phyloP scores from a whole-genome alignment of 345 rosid genomes.

The Rhodamnia rubescens region DNA sequence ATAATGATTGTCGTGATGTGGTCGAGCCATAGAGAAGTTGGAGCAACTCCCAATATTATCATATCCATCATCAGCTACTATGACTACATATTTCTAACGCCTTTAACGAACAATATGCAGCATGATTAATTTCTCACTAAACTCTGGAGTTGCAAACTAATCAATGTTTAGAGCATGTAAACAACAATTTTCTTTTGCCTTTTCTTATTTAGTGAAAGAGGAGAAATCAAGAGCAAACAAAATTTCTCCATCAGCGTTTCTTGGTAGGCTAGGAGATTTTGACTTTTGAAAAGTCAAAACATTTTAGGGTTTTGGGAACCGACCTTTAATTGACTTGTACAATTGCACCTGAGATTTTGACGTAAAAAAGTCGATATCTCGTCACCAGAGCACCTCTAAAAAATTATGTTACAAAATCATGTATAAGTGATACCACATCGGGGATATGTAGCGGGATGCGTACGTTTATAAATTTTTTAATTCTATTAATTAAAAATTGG shows the following conservation, averaged over 20 bases:
- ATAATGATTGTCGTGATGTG: not conserved
- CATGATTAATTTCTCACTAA: not conserved
- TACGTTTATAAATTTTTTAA: not conserved
- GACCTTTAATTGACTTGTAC: too few species aligned
- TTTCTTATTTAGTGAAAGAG: slow-evolving; percentile 2
- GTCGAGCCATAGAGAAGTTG: not conserved
- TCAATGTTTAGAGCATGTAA: not conserved
- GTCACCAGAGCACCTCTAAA: not conserved
- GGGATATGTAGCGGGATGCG: not conserved
- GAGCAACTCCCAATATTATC: not conserved
- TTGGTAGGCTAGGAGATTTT: not conserved
- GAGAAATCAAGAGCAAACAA: slow-evolving; percentile 15
- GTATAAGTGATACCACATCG: too few species aligned
- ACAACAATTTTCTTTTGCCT: not conserved
- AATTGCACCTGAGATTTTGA: too few species aligned
- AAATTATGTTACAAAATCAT: too few species aligned
- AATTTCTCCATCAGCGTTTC: not conserved
- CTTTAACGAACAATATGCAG: not conserved
- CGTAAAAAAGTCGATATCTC: too few species aligned
- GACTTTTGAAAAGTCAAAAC: not conserved
- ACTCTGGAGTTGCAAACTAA: not conserved
- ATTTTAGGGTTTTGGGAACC: not conserved
- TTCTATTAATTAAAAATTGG: not conserved
- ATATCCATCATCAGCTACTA: not conserved
- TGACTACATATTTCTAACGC: not conserved